Evolutionary conservation across 768 basidiomycete species (phyloP), one percentile per base, ranked within the genome.

Genomic region (Termitomyces sp.): DNA sequence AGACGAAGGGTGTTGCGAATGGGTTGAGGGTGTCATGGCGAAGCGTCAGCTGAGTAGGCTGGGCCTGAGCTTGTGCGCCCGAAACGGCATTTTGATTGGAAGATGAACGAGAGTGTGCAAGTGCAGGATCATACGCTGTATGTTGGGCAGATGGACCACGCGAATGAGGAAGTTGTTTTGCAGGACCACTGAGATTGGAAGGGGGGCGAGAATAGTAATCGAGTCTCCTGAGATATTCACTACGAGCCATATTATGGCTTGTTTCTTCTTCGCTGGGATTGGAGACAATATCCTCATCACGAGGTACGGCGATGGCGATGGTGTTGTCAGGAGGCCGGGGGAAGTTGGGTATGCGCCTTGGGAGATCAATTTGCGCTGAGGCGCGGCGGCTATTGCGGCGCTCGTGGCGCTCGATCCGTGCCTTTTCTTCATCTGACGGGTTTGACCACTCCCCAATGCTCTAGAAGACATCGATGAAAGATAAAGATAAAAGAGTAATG

Each of bases 381-480:
- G 65, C 69, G 61, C 71, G 71, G 33, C 82, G 81, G 37, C 81
- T 81, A 55, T 82, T 68, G 40, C 87, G 83, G 45, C 86, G 82
- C 43, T 86, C 82, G 45, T 81, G 70, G 31, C 89, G 83, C 31
- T 78, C 71, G 60, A 84, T 84, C 21, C 90, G 82, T 3, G 87
- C 90, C 30, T 86, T 81, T 66, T 94, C 91, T 69, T 94, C 91
- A 65, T 94, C 91, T 26, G 91, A 94, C 17, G 91, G 91, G 64
- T 94, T 94, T 23, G 91, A 94, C 81, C 82, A 94, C 72, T 94
- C 91, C 28, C 89, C 90, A 49, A 91, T 86, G 62, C 89, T 91
- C 85, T 90, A 74, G 62, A 59, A 51, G 30, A 47, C 19, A 43
- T 45, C 28, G 30, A 70, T 60, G 19, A 55, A 53, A 55, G 53